Base-by-base conservation (phyloP, 345 rosid genomes). In the Combretum micranthum region DNA sequence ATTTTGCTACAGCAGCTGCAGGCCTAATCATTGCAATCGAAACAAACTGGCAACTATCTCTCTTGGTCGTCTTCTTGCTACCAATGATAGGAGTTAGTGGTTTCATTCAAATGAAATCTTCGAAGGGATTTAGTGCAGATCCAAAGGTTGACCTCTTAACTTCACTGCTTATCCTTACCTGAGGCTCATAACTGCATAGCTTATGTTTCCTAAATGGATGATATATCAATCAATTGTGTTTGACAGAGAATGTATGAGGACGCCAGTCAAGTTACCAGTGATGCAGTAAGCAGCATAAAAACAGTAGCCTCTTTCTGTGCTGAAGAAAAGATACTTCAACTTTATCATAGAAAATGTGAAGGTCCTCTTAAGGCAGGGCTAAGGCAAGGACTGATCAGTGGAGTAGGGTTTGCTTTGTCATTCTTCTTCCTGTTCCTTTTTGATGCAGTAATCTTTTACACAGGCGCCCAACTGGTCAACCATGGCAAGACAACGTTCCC, bases 221-320 rank as follows among this genome's bases (percentile, higher is more conserved):
- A 25, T 25, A 25, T 25, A 7, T 3, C 32, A 25, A 25, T 25
- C 32, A 1, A 3, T 7, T 25, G 6, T 25, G 32, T 25, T 17
- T 44, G 67, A 63, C 83, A 90, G 96, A 67, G 59, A 74, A 85
- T 78, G 96, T 90, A 90, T 14, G 96, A 87, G 78, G 89, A 90
- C 69, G 97, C 96, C 16, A 87, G 96, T 66, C 96, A 87, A 77
- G 89, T 90, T 37, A 96, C 96, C 4, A 80, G 71, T 16, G 96
- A 90, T 53, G 97, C 97, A 4, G 96, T 85, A 0, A 89, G 94
- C 53, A 85, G 94, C 50, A 85, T 90, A 58, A 82, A 96, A 70
- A 85, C 97, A 19, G 90, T 90, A 39, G 87, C 96, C 50, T 90
- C 96, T 15, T 90, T 82, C 69, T 85, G 94, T 66, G 94, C 89